These are phyloP conservation scores for Quillaja saponaria DNA, from an alignment of 306 rosid genomes.

Conservation along the genomic window DNA sequence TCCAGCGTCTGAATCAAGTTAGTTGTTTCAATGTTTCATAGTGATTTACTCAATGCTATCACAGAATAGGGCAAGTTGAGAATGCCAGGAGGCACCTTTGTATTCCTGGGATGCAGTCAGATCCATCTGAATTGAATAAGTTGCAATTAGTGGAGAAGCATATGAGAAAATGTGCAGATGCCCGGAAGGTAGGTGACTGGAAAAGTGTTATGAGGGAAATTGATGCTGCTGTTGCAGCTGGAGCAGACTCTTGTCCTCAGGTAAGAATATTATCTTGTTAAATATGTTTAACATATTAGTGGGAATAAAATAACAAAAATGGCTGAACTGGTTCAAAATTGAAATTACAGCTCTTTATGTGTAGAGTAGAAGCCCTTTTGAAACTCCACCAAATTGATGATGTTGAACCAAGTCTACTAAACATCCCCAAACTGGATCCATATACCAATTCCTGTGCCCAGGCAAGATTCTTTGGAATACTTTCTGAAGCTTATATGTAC, in stretches of 20 bases:
- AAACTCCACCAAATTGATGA: slow-evolving; percentile 87
- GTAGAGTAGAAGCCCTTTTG: slow-evolving; percentile 93
- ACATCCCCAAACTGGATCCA: slow-evolving; percentile 47
- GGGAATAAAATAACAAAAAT: slow-evolving; percentile 24
- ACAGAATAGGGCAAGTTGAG: slow-evolving; percentile 89
- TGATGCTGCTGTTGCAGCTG: slow-evolving; percentile 64
- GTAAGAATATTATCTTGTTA: slow-evolving; percentile 31
- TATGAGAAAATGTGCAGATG: slow-evolving; percentile 70
- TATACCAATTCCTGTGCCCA: slow-evolving; percentile 41
- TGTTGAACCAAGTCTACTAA: slow-evolving; percentile 55
- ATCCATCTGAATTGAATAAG: slow-evolving; percentile 63
- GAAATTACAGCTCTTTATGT: slow-evolving; percentile 89
- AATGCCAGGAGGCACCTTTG: slow-evolving; percentile 71
- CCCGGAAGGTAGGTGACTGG: slow-evolving; percentile 79
- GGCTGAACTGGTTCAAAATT: slow-evolving; percentile 66
- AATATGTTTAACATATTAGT: neutral
- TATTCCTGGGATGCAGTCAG: slow-evolving; percentile 53
- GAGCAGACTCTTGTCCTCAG: slow-evolving; percentile 85
- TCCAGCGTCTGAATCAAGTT: no score
- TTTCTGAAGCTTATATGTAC: slow-evolving; percentile 71
- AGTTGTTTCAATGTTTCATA: no score
- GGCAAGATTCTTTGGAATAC: slow-evolving; percentile 68
- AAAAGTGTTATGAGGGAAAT: slow-evolving; percentile 67
- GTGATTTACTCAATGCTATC: slow-evolving; percentile 4
- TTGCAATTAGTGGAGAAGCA: slow-evolving; percentile 74